Percentiles rank a stretch among this genome's conserved stretches.
Conservation (phyloP, 331 rosid genomes). For the Dryas integrifolia region DNA sequence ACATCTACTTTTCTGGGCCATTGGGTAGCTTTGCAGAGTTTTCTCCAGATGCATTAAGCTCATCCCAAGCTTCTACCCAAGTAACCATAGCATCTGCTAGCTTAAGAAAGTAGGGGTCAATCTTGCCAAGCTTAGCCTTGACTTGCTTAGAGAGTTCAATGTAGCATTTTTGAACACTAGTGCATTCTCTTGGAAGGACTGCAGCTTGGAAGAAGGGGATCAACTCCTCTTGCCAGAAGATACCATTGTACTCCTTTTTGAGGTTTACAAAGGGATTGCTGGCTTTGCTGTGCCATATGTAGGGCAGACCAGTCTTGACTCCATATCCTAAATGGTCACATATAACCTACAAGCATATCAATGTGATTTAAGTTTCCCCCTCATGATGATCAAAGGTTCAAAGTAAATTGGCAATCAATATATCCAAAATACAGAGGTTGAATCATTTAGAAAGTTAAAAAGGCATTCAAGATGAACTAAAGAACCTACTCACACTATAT, state of each 20-base stretch:
- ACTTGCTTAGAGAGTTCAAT: slow-evolving; percentile 80
- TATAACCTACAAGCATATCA: slow-evolving; percentile 48
- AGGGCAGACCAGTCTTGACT: slow-evolving; percentile 84
- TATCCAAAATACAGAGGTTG: not conserved
- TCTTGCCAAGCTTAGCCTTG: slow-evolving; percentile 56
- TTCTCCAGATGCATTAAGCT: slow-evolving; percentile 48
- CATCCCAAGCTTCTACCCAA: slow-evolving; percentile 93
- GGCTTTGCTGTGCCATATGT: slow-evolving; percentile 97
- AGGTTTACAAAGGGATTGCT: slow-evolving; percentile 87
- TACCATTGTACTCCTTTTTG: slow-evolving; percentile 82
- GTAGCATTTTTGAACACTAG: slow-evolving; percentile 72
- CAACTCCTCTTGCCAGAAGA: slow-evolving; percentile 88
- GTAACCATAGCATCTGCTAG: slow-evolving; percentile 83
- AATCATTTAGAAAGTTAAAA: not conserved
- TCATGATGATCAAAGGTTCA: not conserved
- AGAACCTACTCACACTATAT: not conserved
- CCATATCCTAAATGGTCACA: slow-evolving; percentile 82
- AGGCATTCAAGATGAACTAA: not conserved
- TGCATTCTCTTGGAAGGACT: slow-evolving; percentile 66
- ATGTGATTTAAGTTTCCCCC: not conserved
- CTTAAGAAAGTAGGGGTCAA: slow-evolving; percentile 64
- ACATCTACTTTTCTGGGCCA: slow-evolving; percentile 41
- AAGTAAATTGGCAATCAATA: not conserved
- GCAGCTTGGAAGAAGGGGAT: slow-evolving; percentile 77
- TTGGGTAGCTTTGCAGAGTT: slow-evolving; percentile 27